A percentile compares a stretch with the other conserved stretches of the same genome.
Evolutionary conservation across 1,139 yeast genomes (phyloP).

Genomic region (Geotrichum histeridarum): DNA sequence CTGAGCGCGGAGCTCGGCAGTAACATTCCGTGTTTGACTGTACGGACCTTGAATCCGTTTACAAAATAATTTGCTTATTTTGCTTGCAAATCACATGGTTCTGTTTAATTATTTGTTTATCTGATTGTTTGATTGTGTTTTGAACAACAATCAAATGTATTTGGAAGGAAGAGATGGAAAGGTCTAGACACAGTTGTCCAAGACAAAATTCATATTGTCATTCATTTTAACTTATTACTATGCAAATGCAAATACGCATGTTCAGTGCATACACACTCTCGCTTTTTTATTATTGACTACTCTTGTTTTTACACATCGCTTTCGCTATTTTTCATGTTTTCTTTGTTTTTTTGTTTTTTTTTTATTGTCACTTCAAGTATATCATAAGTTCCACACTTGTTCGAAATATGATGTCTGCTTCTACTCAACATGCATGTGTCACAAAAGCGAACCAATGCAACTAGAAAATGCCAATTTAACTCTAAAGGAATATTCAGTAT

Average conservation of each 20-base stretch:
- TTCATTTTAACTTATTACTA: background rate
- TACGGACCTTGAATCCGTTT: constrained; percentile 89
- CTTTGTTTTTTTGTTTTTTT: no score
- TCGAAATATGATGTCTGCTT: no score
- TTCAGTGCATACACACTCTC: background rate
- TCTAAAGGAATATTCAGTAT: no score
- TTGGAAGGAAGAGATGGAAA: background rate
- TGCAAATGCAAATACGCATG: background rate
- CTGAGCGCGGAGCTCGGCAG: constrained; percentile 90
- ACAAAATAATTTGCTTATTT: constrained; percentile 35
- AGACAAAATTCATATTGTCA: no score
- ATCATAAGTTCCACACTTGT: no score
- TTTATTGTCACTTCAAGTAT: no score
- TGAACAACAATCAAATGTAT: background rate
- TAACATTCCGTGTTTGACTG: constrained; percentile 86
- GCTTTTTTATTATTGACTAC: background rate
- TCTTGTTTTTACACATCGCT: background rate
- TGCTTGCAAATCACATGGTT: background rate
- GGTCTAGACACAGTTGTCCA: no score
- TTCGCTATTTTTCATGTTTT: no score
- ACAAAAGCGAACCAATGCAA: no score
- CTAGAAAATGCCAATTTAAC: no score
- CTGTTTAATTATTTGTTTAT: background rate
- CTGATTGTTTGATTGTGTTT: background rate
- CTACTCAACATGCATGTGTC: no score